Evolutionary conservation across 176 grass and related monocot genomes (phyloP).

Genomic region (Guadua angustifolia): DNA sequence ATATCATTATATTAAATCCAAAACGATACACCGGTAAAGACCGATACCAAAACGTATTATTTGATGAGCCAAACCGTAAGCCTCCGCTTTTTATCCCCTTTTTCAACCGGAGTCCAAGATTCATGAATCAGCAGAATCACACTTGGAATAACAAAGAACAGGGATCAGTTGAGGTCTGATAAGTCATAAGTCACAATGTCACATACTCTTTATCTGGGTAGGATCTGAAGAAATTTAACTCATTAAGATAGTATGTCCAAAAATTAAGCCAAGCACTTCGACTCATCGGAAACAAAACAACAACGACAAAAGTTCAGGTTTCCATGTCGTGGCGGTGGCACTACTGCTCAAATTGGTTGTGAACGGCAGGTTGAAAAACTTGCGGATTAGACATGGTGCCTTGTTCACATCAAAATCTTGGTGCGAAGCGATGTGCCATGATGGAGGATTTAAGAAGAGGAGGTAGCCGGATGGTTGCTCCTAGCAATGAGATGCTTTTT

Average conservation of each 20-base stretch:
- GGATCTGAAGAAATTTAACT: not conserved
- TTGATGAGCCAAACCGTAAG: too few relatives aligned
- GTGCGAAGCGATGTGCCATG: conserved; percentile 25
- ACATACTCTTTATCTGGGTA: not conserved
- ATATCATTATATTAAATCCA: too few relatives aligned
- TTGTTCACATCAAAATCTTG: conserved; percentile 10
- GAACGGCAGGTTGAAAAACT: not conserved
- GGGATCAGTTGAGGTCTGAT: too few relatives aligned
- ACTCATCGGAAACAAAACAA: not conserved
- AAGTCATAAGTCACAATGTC: not conserved
- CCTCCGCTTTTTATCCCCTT: not conserved
- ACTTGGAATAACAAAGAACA: too few relatives aligned
- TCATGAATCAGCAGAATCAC: not conserved
- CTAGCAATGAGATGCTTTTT: too few relatives aligned
- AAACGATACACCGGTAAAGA: too few relatives aligned
- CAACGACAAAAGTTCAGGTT: not conserved
- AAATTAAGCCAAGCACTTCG: not conserved
- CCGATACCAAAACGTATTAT: too few relatives aligned
- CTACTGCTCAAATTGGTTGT: not conserved
- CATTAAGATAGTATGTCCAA: not conserved
- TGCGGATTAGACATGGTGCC: not conserved
- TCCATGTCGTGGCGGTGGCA: not conserved
- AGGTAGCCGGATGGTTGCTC: too few relatives aligned
- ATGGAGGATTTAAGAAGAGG: too few relatives aligned
- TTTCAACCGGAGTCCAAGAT: not conserved